These are phyloP conservation scores for Aquilaria yunnanensis DNA, from an alignment of 345 rosid species.

Conservation along the genomic window DNA sequence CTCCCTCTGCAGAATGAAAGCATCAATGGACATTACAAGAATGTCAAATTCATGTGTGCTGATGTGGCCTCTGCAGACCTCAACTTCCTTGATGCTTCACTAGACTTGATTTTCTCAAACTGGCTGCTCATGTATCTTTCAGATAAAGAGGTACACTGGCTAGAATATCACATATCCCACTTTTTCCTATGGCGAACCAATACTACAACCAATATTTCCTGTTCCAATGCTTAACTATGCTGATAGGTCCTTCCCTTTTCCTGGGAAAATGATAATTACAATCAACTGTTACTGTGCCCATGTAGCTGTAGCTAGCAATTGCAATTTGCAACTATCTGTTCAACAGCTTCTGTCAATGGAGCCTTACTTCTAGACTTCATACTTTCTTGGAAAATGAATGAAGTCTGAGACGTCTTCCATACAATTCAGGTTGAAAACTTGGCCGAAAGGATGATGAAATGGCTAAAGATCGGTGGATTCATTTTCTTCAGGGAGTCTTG, in stretches of 20 bases:
- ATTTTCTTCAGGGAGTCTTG: slow-evolving; percentile 97
- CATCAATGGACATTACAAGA: slow-evolving; percentile 71
- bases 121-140: slow-evolving; percentile 99
- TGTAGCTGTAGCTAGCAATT: too few relatives aligned
- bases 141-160: slow-evolving; percentile 60
- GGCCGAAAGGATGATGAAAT: slow-evolving; percentile 69
- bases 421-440: slow-evolving; percentile 60
- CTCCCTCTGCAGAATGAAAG: slow-evolving; percentile 54
- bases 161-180: too few relatives aligned
- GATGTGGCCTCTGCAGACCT: slow-evolving; percentile 79
- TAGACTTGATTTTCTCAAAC: slow-evolving; percentile 86
- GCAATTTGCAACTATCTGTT: too few relatives aligned
- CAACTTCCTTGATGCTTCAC: slow-evolving; percentile 51
- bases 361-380: too few relatives aligned
- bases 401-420: neutral
- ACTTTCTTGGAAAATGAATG: too few relatives aligned
- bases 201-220: too few relatives aligned
- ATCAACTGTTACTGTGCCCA: too few relatives aligned
- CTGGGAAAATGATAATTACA: too few relatives aligned
- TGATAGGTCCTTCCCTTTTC: too few relatives aligned
- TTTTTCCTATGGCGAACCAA: too few relatives aligned
- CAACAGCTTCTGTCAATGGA: too few relatives aligned
- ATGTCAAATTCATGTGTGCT: slow-evolving; percentile 77
- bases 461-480: slow-evolving; percentile 84
- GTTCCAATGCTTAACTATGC: too few relatives aligned